A percentile compares a stretch with the other conserved stretches of the same genome.
Conservation (phyloP, 2,329 filamentous ascomycete species). For the Colletotrichum costaricense region DNA sequence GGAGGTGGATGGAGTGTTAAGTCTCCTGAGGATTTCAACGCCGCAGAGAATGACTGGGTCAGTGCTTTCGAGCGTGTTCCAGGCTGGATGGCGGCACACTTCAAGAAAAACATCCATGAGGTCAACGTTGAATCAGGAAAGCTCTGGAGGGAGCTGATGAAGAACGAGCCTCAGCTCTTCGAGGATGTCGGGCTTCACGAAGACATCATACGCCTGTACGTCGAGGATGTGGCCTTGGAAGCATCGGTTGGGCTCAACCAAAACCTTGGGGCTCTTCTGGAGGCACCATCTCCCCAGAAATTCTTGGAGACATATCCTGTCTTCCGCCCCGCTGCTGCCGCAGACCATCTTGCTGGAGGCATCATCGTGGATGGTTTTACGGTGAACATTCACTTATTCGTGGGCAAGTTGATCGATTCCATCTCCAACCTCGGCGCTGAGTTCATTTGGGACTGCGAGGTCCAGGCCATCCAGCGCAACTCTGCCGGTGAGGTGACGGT, state of each 20-base stretch:
- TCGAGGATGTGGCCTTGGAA: neutral
- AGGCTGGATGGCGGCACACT: neutral
- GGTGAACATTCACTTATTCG: conserved; percentile 26
- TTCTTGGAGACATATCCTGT: neutral
- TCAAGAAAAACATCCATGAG: neutral
- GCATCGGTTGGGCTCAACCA: neutral
- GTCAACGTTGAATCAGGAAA: neutral
- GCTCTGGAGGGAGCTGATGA: neutral
- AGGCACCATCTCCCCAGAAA: neutral
- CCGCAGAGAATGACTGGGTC: neutral
- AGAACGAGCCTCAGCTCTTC: neutral
- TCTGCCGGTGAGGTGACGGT: neutral
- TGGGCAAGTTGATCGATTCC: conserved; percentile 16
- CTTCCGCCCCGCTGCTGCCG: neutral
- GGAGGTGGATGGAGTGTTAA: neutral
- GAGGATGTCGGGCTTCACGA: neutral
- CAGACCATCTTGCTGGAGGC: conserved; percentile 18
- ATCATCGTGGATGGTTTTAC: conserved; percentile 30
- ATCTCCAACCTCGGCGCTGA: neutral
- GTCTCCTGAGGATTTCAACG: neutral
- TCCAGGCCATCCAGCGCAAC: neutral
- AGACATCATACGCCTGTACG: neutral
- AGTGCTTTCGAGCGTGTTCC: neutral
- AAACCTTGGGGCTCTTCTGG: neutral
- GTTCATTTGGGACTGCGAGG: neutral